Percentiles rank a stretch among this genome's conserved stretches.
Evolutionary conservation across 1,284 basidiomycete species (phyloP).

Genomic region (Pseudozyma hubeiensis): DNA sequence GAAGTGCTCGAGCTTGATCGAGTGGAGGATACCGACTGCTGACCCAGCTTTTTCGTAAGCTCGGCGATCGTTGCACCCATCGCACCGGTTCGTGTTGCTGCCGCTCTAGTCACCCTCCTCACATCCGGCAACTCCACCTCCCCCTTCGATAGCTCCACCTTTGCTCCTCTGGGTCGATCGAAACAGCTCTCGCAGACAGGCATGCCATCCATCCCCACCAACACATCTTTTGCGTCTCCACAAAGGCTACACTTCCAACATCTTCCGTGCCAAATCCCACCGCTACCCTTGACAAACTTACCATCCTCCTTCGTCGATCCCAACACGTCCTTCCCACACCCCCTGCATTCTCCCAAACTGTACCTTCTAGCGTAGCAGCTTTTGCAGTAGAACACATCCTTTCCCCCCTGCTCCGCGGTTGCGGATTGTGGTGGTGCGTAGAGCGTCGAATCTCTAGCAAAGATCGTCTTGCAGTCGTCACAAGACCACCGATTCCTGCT

Average conservation of each 20-base stretch:
- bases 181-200: constrained; percentile 58
- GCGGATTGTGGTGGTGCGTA: constrained; percentile 48
- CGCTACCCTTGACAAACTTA: constrained; percentile 48
- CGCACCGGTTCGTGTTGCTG: constrained; percentile 15
- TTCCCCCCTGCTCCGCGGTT: background rate
- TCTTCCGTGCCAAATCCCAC: constrained; percentile 53
- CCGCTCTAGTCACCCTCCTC: constrained; percentile 18
- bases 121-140: constrained; percentile 10
- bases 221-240: constrained; percentile 19
- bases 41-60: constrained; percentile 49
- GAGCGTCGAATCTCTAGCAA: constrained; percentile 59
- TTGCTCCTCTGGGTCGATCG: constrained; percentile 16
- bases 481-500: constrained; percentile 55
- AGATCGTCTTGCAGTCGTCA: constrained; percentile 41
- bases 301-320: constrained; percentile 61
- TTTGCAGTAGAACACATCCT: constrained; percentile 43
- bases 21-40: constrained; percentile 12
- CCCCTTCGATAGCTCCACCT: background rate
- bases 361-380: constrained; percentile 52
- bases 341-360: constrained; percentile 44
- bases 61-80: constrained; percentile 62
- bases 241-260: constrained; percentile 58
- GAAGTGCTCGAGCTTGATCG: constrained; percentile 15
- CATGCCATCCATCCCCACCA: constrained; percentile 55
- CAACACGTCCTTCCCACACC: constrained; percentile 44